phyloP scores from a whole-genome alignment of 768 basidiomycete genomes.

The Boletellus ananiceps region DNA sequence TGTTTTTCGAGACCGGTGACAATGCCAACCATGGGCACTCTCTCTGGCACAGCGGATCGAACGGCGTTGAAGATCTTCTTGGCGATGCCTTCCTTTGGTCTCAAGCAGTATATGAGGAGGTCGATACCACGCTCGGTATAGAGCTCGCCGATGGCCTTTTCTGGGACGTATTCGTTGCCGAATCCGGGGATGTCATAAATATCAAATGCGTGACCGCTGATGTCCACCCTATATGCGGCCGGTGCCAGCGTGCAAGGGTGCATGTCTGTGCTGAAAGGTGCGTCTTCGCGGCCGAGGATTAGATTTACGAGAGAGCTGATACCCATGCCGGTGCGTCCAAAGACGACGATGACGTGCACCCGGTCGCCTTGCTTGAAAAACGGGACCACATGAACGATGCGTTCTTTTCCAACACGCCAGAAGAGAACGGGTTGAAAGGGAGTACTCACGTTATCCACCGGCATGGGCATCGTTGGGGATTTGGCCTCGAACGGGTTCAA shows the following conservation, averaged over 20 bases:
- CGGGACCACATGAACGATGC: neutral
- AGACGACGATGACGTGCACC: slow-evolving; percentile 30
- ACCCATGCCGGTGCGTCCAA: slow-evolving; percentile 32
- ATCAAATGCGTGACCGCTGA: slow-evolving; percentile 29
- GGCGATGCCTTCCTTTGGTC: slow-evolving; percentile 28
- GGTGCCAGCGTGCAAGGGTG: slow-evolving; percentile 26
- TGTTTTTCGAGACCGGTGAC: slow-evolving; percentile 37
- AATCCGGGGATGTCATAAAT: slow-evolving; percentile 31
- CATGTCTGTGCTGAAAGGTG: slow-evolving; percentile 31
- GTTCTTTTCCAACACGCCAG: neutral
- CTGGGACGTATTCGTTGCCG: slow-evolving; percentile 17
- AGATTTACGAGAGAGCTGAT: slow-evolving; percentile 31
- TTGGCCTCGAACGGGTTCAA: slow-evolving; percentile 24
- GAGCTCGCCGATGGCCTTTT: slow-evolving; percentile 26
- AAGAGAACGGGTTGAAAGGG: neutral
- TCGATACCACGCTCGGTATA: slow-evolving; percentile 29
- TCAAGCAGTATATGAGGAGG: slow-evolving; percentile 29
- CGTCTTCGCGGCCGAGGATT: slow-evolving; percentile 31
- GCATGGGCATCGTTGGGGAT: slow-evolving; percentile 22
- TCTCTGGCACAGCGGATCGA: slow-evolving; percentile 26
- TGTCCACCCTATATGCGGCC: slow-evolving; percentile 24
- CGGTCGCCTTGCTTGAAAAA: slow-evolving; percentile 22
- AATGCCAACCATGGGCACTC: slow-evolving; percentile 37
- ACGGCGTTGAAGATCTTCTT: slow-evolving; percentile 24
- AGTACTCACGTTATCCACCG: slow-evolving; percentile 28